A percentile compares a stretch with the other conserved stretches of the same genome.
phyloP scores from a whole-genome alignment of 2,329 filamentous ascomycete species.

The Chaetomiaceae sp. region DNA sequence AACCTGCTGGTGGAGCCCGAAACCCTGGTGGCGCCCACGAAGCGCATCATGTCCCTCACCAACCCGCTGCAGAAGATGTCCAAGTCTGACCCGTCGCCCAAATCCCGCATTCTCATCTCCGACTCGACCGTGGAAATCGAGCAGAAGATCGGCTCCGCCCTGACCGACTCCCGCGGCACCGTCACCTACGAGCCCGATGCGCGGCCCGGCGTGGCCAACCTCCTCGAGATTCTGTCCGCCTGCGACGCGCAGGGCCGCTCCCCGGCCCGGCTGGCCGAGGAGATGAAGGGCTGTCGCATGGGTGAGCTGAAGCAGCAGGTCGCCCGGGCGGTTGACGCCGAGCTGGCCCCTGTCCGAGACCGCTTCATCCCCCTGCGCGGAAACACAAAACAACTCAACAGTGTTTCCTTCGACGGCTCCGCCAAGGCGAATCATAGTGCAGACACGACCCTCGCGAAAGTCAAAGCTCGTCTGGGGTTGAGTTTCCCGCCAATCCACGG shows the following conservation, averaged over 20 bases:
- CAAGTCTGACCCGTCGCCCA: conserved; percentile 68
- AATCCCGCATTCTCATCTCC: conserved; percentile 77
- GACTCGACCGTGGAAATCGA: conserved; percentile 59
- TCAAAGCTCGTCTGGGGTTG: no score
- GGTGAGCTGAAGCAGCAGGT: conserved; percentile 16
- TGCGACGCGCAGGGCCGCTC: conserved; percentile 45
- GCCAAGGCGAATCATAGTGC: conserved; percentile 54
- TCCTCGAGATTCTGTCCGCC: conserved; percentile 72
- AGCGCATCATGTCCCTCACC: conserved; percentile 83
- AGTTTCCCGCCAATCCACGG: no score
- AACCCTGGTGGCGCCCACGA: conserved; percentile 69
- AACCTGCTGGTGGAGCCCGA: conserved; percentile 59
- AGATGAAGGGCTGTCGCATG: conserved; percentile 18
- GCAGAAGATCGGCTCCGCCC: conserved; percentile 62
- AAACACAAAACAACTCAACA: conserved; percentile 32
- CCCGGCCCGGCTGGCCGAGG: conserved; percentile 41
- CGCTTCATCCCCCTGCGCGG: conserved; percentile 37
- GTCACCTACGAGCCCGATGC: conserved; percentile 65
- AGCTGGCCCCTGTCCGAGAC: conserved; percentile 49
- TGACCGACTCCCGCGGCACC: conserved; percentile 64
- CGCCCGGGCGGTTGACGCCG: conserved; percentile 48
- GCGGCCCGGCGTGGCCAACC: conserved; percentile 80
- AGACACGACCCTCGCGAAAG: no score
- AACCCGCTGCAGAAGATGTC: conserved; percentile 85
- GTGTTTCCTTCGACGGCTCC: conserved; percentile 53